Evolutionary conservation across 345 rosid genomes (phyloP), one percentile per base, ranked within the genome.

Genomic region (Ceriops tagal): DNA sequence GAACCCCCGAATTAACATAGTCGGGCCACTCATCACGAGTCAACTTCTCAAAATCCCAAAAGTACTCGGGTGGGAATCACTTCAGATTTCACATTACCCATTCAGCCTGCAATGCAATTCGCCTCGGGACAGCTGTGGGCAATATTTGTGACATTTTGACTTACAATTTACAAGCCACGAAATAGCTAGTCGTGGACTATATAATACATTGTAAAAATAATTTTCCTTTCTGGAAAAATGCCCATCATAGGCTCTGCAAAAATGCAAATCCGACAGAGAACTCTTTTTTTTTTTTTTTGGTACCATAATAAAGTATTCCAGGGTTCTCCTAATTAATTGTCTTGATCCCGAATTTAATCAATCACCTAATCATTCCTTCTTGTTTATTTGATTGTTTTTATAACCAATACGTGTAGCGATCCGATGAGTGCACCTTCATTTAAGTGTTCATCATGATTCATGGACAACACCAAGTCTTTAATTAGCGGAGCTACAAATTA

Each of bases 341-440:
- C 19, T 32, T 10, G 26, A 47, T 37, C 57, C 32, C 39, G 56
- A 53, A 66, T 59, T 4, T 3, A 28, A 47, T 53, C 67, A 13
- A 26, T 20, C 18, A 26, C 32, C 60, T 1, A 31, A 61, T 60
- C 43, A 61, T 61, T 61, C 60, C 22, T 21, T 1, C 35, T 49
- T 32, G 3, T 8, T n/a, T 18, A 13, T 43, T 43, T 43, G 43
- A 49, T 58, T 37, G 39, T 62, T 11, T 11, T 64, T 43, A 2
- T 37, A 63, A 64, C 72, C 74, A 61, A 61, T 34, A 34, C 58
- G 68, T 63, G 65, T 71, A 11, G 16, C 6, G 30, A 57, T 27
- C 30, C 7, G 1, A 53, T 53, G 8, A 63, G 35, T 15, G 28
- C 4, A 8, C 16, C 37, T 22, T 27, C 9, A 27, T 28, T 64